These are phyloP conservation scores for Mycotypha africana DNA, from an alignment of 371 early-diverging fungal genomes.

Conservation along the genomic window DNA sequence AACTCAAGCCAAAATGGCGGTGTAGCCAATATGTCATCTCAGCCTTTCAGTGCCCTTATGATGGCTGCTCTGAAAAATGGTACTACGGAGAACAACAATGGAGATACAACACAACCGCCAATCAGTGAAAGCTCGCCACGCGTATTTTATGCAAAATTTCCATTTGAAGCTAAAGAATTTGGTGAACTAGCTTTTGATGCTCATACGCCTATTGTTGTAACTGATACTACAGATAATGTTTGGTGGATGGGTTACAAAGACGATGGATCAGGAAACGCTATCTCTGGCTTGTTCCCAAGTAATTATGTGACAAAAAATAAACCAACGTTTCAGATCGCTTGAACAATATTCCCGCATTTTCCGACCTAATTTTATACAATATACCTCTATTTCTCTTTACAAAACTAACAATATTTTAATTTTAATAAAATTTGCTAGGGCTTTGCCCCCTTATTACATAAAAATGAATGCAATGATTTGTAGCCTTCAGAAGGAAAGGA, in stretches of 20 bases:
- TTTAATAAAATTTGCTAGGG: too few species aligned
- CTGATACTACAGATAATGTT: conserved; percentile 72
- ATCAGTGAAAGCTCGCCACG: conserved; percentile 32
- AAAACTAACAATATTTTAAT: too few species aligned
- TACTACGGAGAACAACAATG: conserved; percentile 7
- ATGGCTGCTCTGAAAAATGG: conserved; percentile 12
- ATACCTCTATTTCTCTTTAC: too few species aligned
- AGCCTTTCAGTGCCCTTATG: conserved; percentile 20
- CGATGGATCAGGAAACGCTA: conserved; percentile 33
- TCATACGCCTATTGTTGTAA: conserved; percentile 65
- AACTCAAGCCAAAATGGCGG: conserved; percentile 44
- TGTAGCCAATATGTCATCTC: neutral
- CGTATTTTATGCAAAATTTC: conserved; percentile 65
- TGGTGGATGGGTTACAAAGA: conserved; percentile 85
- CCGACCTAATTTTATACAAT: too few species aligned
- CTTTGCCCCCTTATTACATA: too few species aligned
- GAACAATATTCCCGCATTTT: too few species aligned
- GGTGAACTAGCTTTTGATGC: conserved; percentile 71
- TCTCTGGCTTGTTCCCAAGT: conserved; percentile 37
- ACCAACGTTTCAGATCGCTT: too few species aligned
- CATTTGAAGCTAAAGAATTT: conserved; percentile 69
- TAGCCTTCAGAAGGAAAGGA: too few species aligned
- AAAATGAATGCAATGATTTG: too few species aligned
- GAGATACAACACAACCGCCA: conserved; percentile 3
- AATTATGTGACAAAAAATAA: conserved; percentile 32